Evolutionary conservation across 1,284 basidiomycete genomes (phyloP).

Genomic region (Takashimella tepidaria): DNA sequence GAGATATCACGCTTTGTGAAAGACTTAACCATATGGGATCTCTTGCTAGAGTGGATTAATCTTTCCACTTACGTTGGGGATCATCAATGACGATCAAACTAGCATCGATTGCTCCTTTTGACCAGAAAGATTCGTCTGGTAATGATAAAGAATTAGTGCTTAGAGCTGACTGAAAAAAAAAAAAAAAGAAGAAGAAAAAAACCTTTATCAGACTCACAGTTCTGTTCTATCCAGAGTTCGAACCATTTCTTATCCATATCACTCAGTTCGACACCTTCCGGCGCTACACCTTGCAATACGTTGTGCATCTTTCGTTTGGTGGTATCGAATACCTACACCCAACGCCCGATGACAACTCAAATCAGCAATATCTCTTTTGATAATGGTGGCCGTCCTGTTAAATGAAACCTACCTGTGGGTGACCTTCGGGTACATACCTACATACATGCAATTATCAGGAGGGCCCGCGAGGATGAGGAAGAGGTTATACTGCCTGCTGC

Average conservation of each 20-base stretch:
- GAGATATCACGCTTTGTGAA: too few relatives aligned
- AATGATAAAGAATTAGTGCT: too few relatives aligned
- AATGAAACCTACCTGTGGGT: conserved; percentile 51
- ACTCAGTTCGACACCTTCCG: conserved; percentile 65
- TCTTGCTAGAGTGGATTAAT: too few relatives aligned
- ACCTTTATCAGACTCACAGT: too few relatives aligned
- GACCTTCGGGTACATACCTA: conserved; percentile 76
- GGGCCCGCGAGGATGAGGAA: too few relatives aligned
- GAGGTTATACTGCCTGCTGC: too few relatives aligned
- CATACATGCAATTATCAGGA: too few relatives aligned
- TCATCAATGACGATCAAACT: conserved; percentile 63
- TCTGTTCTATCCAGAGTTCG: conserved; percentile 68
- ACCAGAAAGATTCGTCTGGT: conserved; percentile 63
- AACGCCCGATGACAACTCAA: not conserved
- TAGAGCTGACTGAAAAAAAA: too few relatives aligned
- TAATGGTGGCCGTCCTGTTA: too few relatives aligned
- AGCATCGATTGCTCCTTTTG: conserved; percentile 56
- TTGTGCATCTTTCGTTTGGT: conserved; percentile 71
- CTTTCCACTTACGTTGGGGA: conserved; percentile 41
- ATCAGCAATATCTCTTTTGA: not conserved
- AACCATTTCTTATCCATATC: conserved; percentile 70
- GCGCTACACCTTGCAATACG: conserved; percentile 60
- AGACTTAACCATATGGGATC: not conserved
- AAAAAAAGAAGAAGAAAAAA: too few relatives aligned
- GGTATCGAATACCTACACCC: conserved; percentile 58